Conservation (phyloP, 441 rosid species). For the Erodium chrysanthum region DNA sequence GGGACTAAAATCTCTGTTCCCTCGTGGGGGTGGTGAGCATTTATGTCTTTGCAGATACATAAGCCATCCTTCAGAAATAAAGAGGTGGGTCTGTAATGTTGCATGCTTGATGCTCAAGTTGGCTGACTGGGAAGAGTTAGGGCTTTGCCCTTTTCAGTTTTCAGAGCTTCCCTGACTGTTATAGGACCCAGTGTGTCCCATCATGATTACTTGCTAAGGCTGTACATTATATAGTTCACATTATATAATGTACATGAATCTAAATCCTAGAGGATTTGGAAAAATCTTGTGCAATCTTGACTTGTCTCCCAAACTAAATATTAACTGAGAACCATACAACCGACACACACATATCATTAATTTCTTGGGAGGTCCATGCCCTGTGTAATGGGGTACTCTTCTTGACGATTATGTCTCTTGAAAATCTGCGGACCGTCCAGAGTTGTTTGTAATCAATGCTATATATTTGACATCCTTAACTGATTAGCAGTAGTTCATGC, state of each 20-base stretch:
- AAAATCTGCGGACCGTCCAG: not conserved
- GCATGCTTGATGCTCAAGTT: constrained; percentile 9
- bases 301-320: not conserved
- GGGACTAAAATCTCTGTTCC: not conserved
- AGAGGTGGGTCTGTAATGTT: constrained; percentile 21
- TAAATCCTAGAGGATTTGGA: not conserved
- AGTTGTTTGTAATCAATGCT: not conserved
- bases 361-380: not conserved
- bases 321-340: not conserved
- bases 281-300: not conserved
- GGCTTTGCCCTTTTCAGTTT: not conserved
- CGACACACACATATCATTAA: not conserved
- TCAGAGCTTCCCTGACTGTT: constrained; percentile 6
- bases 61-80: constrained; percentile 16
- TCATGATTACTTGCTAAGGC: not conserved
- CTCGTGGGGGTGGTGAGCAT: constrained; percentile 20
- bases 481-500: constrained; percentile 15
- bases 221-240: not conserved
- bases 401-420: not conserved
- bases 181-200: constrained; percentile 8
- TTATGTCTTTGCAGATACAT: constrained; percentile 19
- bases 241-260: not conserved
- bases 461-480: constrained; percentile 23
- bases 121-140: not conserved
- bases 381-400: not conserved